phyloP scores from a whole-genome alignment of 148 eudicot species.

The Nyssa sinensis region DNA sequence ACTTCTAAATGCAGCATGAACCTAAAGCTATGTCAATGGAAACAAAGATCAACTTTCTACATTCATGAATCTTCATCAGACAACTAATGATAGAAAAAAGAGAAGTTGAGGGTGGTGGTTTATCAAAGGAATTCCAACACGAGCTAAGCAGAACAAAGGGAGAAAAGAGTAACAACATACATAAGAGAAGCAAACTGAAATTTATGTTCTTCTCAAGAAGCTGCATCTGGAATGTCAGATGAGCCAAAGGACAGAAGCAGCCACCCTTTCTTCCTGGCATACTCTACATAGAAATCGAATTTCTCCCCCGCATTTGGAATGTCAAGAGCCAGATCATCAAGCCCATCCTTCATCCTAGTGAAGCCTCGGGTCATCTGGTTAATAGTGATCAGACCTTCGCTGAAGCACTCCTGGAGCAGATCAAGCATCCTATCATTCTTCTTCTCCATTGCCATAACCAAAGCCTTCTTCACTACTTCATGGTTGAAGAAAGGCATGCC shows the following conservation, averaged over 20 bases:
- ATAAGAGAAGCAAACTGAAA: conserved; percentile 3
- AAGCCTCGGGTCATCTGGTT: conserved; percentile 95
- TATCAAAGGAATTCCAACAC: background rate
- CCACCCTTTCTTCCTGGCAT: conserved; percentile 69
- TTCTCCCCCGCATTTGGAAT: conserved; percentile 82
- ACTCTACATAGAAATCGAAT: conserved; percentile 48
- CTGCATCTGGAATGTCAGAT: conserved; percentile 1
- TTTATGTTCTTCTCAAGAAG: conserved; percentile 23
- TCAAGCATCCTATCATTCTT: conserved; percentile 83
- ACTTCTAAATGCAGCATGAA: conserved; percentile 3
- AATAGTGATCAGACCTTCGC: conserved; percentile 80
- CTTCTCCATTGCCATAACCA: conserved; percentile 99
- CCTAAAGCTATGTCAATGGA: background rate
- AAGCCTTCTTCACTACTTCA: conserved; percentile 93
- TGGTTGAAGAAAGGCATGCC: conserved; percentile 97
- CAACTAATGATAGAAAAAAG: background rate
- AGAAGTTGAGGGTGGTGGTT: too few relatives aligned
- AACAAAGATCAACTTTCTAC: conserved; percentile 1
- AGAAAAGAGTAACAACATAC: conserved; percentile 4
- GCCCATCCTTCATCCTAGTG: conserved; percentile 67
- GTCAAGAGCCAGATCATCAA: conserved; percentile 93
- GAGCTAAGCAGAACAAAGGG: background rate
- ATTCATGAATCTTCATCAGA: conserved; percentile 1
- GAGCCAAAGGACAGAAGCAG: conserved; percentile 47
- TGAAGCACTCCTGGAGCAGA: conserved; percentile 72